Conservation (phyloP, 768 basidiomycete species). For the Agaricus subrufescens region DNA sequence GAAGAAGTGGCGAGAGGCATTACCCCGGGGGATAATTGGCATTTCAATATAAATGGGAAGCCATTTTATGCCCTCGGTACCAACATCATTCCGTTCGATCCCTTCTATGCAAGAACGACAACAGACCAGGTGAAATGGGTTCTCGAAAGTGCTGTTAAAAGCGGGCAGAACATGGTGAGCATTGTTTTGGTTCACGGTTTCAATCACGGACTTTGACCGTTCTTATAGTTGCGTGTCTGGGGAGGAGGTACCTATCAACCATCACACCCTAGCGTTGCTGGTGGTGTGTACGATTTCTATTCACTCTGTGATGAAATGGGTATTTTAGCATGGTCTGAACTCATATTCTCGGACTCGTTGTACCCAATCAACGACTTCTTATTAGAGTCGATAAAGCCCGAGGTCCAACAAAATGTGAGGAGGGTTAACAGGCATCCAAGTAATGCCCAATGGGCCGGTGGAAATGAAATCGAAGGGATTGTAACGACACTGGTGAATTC, state of each 20-base stretch:
- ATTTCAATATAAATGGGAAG: conserved; percentile 55
- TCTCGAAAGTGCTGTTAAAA: conserved; percentile 47
- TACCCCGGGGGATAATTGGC: conserved; percentile 57
- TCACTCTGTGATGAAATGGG: conserved; percentile 55
- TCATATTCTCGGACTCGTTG: conserved; percentile 53
- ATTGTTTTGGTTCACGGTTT: not conserved
- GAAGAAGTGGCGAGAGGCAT: conserved; percentile 45
- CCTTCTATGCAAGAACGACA: conserved; percentile 49
- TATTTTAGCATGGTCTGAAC: conserved; percentile 58
- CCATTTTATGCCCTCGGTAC: conserved; percentile 52
- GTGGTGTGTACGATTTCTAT: conserved; percentile 53
- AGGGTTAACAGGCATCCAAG: conserved; percentile 53
- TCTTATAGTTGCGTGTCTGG: conserved; percentile 49
- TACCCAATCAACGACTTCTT: conserved; percentile 54
- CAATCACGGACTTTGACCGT: not conserved
- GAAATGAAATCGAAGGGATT: conserved; percentile 58
- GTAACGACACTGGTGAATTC: conserved; percentile 29
- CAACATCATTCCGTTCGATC: conserved; percentile 59
- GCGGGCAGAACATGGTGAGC: conserved; percentile 57
- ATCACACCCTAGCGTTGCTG: conserved; percentile 30
- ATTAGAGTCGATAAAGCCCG: conserved; percentile 45
- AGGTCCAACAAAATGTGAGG: conserved; percentile 54
- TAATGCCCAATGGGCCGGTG: conserved; percentile 56
- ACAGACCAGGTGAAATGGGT: conserved; percentile 51
- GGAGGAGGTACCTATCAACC: conserved; percentile 54